phyloP scores from a whole-genome alignment of 148 eudicot species.

The Persicaria tinctoria region DNA sequence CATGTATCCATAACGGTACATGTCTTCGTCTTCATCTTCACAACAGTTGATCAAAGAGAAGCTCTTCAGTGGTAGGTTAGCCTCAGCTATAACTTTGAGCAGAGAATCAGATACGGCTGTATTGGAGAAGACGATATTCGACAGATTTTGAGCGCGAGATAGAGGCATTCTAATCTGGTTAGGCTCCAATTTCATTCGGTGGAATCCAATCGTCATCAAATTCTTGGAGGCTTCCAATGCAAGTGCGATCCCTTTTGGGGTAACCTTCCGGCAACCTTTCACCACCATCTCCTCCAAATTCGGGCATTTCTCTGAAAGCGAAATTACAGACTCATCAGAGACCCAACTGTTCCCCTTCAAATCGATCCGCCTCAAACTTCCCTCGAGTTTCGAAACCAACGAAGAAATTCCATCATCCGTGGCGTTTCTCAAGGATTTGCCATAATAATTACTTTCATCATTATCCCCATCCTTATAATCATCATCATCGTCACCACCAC shows the following conservation, averaged over 20 bases:
- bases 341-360: no score
- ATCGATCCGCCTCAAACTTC: no score
- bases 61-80: not conserved
- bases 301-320: no score
- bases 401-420: no score
- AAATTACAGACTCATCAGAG: no score
- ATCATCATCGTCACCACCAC: not conserved
- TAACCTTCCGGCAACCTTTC: constrained; percentile 30
- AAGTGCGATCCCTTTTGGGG: constrained; percentile 28
- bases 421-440: not conserved
- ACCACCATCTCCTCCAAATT: constrained; percentile 13
- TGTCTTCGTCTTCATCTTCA: no score
- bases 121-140: constrained; percentile 17
- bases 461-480: not conserved
- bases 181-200: constrained; percentile 21
- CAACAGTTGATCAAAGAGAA: no score
- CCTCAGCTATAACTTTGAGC: constrained; percentile 30
- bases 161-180: constrained; percentile 19
- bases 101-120: constrained; percentile 36
- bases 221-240: constrained; percentile 23
- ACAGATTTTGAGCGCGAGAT: constrained; percentile 16
- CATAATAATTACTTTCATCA: constrained; percentile 6
- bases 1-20: no score
- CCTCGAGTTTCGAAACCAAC: no score
- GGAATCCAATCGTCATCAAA: constrained; percentile 28